phyloP scores from a whole-genome alignment of 345 rosid genomes.

The Euphorbia pulcherrima region DNA sequence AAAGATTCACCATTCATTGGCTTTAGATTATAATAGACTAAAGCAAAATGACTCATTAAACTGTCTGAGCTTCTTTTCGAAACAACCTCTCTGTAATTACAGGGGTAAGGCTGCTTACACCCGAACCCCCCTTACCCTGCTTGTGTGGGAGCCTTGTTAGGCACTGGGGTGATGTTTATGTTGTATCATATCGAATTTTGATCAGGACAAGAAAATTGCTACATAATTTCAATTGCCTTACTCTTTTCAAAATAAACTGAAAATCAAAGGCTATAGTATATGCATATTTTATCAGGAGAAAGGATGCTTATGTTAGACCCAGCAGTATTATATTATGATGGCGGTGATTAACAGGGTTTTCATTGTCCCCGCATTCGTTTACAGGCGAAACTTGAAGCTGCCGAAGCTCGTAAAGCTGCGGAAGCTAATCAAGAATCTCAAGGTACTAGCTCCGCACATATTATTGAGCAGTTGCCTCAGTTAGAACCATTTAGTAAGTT shows the following conservation, averaged over 20 bases:
- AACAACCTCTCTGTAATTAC: too few relatives aligned
- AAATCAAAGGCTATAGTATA: neutral
- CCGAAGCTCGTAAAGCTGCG: too few relatives aligned
- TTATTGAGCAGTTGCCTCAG: slow-evolving; percentile 48
- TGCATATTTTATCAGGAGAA: neutral
- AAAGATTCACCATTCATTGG: too few relatives aligned
- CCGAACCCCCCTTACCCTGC: too few relatives aligned
- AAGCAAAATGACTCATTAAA: too few relatives aligned
- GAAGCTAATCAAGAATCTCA: slow-evolving; percentile 49
- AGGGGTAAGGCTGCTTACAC: too few relatives aligned
- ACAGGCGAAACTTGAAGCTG: slow-evolving; percentile 50
- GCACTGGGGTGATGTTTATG: too few relatives aligned
- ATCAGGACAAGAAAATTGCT: neutral
- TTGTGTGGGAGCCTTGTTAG: too few relatives aligned
- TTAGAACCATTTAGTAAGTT: slow-evolving; percentile 55
- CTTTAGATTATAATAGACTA: too few relatives aligned
- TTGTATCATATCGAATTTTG: neutral
- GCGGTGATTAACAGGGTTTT: neutral
- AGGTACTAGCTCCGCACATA: slow-evolving; percentile 36
- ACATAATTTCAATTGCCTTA: neutral
- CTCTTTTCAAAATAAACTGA: neutral
- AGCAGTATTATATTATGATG: neutral
- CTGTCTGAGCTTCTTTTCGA: too few relatives aligned
- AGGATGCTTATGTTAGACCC: neutral
- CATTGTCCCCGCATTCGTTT: neutral